phyloP scores from a whole-genome alignment of 2,329 filamentous ascomycete genomes.

The Colletotrichum sp. region DNA sequence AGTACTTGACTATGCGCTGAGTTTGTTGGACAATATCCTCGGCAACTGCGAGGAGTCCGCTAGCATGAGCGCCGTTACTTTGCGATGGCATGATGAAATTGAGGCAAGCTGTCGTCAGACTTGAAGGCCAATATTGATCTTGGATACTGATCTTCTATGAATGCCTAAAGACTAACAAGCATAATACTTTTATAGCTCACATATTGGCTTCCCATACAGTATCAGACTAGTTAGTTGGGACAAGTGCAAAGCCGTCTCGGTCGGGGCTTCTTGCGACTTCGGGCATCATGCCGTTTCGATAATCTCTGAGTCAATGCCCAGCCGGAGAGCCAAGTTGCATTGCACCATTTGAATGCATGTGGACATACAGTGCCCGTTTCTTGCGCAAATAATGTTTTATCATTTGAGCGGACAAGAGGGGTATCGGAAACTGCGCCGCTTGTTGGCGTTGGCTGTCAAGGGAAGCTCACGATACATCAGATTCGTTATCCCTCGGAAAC shows the following conservation, averaged over 20 bases:
- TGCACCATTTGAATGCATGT: not conserved
- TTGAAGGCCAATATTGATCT: not conserved
- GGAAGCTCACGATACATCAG: not conserved
- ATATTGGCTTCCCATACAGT: not conserved
- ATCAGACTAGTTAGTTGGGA: not conserved
- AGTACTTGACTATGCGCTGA: not conserved
- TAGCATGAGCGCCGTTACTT: not conserved
- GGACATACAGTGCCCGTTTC: not conserved
- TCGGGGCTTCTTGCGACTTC: not conserved
- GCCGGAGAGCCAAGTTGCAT: not conserved
- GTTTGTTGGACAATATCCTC: not conserved
- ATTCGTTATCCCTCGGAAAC: not conserved
- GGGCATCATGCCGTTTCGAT: not conserved
- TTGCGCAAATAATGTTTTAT: not conserved
- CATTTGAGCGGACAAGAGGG: not conserved
- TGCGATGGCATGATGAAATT: not conserved
- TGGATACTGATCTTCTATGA: not conserved
- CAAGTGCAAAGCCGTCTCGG: not conserved
- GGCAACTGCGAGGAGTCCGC: not conserved
- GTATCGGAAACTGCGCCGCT: not conserved
- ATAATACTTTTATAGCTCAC: not conserved
- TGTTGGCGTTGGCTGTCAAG: not conserved
- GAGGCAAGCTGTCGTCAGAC: not conserved
- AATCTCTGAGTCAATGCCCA: not conserved
- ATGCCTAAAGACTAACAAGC: not conserved